These are phyloP conservation scores for Circinella minor DNA, from an alignment of 371 early-diverging fungal species.

Conservation along the genomic window DNA sequence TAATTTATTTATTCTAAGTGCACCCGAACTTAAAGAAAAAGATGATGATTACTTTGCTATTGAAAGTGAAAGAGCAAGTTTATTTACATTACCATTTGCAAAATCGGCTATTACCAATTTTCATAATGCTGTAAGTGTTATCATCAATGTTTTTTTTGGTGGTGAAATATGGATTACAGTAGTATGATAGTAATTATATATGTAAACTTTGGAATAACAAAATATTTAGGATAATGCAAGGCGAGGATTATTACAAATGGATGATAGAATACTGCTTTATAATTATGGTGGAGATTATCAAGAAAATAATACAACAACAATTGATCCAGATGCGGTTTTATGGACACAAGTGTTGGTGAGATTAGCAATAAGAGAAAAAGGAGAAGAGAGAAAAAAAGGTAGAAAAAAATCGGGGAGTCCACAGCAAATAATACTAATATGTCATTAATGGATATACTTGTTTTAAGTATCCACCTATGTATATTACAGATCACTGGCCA, in stretches of 20 bases:
- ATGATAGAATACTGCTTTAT: slow-evolving; percentile 77
- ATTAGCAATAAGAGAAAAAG: not conserved
- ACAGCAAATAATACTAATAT: too few species aligned
- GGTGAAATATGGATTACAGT: too few species aligned
- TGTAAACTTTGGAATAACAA: not conserved
- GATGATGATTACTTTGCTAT: slow-evolving; percentile 7
- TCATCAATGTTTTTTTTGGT: not conserved
- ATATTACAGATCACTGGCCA: slow-evolving; percentile 86
- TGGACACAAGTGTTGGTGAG: slow-evolving; percentile 79
- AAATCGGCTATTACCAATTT: slow-evolving; percentile 65
- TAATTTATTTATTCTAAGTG: slow-evolving; percentile 63
- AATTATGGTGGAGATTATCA: slow-evolving; percentile 65
- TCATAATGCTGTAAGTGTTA: slow-evolving; percentile 57
- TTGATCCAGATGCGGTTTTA: slow-evolving; percentile 75
- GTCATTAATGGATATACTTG: too few species aligned
- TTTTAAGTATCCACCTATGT: slow-evolving; percentile 71
- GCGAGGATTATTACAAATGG: slow-evolving; percentile 67
- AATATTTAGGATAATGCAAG: slow-evolving; percentile 66
- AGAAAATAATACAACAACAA: slow-evolving; percentile 70
- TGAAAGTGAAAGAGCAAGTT: slow-evolving; percentile 25
- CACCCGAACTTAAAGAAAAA: not conserved
- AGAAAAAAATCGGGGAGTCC: too few species aligned
- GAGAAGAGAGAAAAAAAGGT: too few species aligned
- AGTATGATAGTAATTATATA: too few species aligned
- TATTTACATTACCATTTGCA: slow-evolving; percentile 74